phyloP scores from a whole-genome alignment of 495 filamentous ascomycete species.

The Talaromyces proteolyticus region DNA sequence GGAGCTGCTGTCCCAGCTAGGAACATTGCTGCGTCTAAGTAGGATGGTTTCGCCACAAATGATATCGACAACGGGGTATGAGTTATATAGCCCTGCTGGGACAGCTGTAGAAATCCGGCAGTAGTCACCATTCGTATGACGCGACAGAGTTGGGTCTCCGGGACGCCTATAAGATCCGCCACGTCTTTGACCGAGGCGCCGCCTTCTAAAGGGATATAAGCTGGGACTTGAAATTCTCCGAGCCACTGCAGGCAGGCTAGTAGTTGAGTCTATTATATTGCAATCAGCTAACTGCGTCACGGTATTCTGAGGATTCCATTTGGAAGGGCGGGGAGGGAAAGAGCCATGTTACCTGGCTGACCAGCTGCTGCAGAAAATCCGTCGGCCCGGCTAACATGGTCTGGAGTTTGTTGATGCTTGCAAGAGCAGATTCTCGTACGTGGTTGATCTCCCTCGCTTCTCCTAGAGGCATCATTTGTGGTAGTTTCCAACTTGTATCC shows the following conservation, averaged over 20 bases:
- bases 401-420: neutral
- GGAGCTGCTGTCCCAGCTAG: constrained; percentile 23
- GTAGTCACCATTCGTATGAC: constrained; percentile 29
- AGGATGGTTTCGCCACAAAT: constrained; percentile 25
- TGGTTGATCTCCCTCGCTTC: neutral
- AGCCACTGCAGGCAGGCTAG: constrained; percentile 37
- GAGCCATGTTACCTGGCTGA: neutral
- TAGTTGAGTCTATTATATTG: constrained; percentile 26
- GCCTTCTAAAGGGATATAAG: constrained; percentile 29
- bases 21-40: constrained; percentile 32
- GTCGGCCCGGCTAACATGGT: neutral
- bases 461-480: too few species aligned
- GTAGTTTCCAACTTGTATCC: too few species aligned
- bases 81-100: constrained; percentile 21
- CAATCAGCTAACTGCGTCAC: too few species aligned
- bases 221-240: constrained; percentile 35
- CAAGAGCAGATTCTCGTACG: neutral
- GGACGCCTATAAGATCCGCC: constrained; percentile 24
- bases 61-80: constrained; percentile 28
- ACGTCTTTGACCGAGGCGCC: constrained; percentile 27
- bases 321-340: too few species aligned
- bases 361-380: neutral
- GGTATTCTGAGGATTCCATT: too few species aligned
- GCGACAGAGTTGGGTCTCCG: constrained; percentile 25
- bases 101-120: constrained; percentile 30